phyloP scores from a whole-genome alignment of 108 stramenopile species.

The Cylindrotheca closterium region DNA sequence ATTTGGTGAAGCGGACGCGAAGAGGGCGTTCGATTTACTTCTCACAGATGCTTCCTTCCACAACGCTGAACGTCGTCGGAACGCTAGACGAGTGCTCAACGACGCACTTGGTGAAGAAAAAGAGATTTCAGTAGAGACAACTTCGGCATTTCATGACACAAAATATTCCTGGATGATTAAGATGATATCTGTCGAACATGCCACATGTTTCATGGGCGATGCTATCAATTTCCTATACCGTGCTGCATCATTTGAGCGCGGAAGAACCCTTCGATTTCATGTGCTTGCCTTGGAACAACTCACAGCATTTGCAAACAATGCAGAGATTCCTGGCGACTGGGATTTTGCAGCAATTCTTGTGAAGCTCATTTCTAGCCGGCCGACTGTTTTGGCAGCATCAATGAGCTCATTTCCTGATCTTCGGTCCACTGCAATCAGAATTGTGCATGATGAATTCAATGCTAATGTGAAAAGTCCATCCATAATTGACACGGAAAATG shows the following conservation, averaged over 20 bases:
- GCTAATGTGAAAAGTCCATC: slow-evolving; percentile 3
- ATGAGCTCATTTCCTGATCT: slow-evolving; percentile 55
- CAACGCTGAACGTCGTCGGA: slow-evolving; percentile 58
- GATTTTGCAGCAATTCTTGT: slow-evolving; percentile 46
- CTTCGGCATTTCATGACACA: slow-evolving; percentile 10
- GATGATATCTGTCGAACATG: slow-evolving; percentile 31
- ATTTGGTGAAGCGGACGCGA: slow-evolving; percentile 53
- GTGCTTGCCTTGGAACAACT: slow-evolving; percentile 43
- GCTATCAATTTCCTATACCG: slow-evolving; percentile 42
- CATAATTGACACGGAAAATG: not conserved
- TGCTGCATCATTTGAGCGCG: slow-evolving; percentile 63
- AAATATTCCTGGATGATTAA: slow-evolving; percentile 49
- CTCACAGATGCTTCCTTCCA: slow-evolving; percentile 63
- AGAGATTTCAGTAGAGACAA: not conserved
- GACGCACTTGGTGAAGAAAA: slow-evolving; percentile 45
- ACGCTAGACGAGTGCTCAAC: slow-evolving; percentile 66
- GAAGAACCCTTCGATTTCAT: slow-evolving; percentile 45
- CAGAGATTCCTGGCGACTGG: slow-evolving; percentile 26
- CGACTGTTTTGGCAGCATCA: slow-evolving; percentile 58
- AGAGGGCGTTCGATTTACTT: slow-evolving; percentile 59
- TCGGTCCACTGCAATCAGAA: slow-evolving; percentile 33
- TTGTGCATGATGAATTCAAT: slow-evolving; percentile 41
- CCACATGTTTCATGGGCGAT: slow-evolving; percentile 37
- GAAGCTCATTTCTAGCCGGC: slow-evolving; percentile 55
- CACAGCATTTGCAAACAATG: slow-evolving; percentile 32